A percentile compares a stretch with the other conserved stretches of the same genome.
Conservation (phyloP, 2,329 filamentous ascomycete species). For the Pseudocercospora crystallina region DNA sequence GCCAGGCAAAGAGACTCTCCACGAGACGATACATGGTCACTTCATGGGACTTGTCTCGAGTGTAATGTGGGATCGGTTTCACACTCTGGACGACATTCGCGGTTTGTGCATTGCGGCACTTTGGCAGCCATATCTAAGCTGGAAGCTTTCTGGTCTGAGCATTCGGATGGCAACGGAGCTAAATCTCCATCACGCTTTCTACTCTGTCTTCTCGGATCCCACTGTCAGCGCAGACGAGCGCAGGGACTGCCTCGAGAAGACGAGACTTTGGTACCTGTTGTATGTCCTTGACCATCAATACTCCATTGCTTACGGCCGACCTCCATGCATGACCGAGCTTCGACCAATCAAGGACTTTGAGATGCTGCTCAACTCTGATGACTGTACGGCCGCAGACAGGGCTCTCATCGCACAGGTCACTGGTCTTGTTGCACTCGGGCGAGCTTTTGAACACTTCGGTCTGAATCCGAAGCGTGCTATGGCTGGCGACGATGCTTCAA, state of each 20-base stretch:
- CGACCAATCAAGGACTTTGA: slow-evolving; percentile 40
- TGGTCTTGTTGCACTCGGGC: slow-evolving; percentile 2
- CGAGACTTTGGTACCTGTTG: slow-evolving; percentile 42
- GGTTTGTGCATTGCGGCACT: slow-evolving; percentile 42
- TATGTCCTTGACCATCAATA: slow-evolving; percentile 41
- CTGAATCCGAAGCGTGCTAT: slow-evolving; percentile 11
- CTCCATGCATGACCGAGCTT: slow-evolving; percentile 41
- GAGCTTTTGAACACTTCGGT: slow-evolving; percentile 16
- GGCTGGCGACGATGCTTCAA: slow-evolving; percentile 12
- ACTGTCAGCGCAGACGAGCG: slow-evolving; percentile 32
- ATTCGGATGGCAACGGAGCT: slow-evolving; percentile 43
- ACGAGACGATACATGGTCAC: slow-evolving; percentile 9
- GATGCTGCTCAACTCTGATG: slow-evolving; percentile 8
- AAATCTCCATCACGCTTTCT: slow-evolving; percentile 38
- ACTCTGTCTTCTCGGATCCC: slow-evolving; percentile 34
- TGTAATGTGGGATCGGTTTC: slow-evolving; percentile 36
- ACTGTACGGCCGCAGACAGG: slow-evolving; percentile 8
- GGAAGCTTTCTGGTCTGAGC: slow-evolving; percentile 41
- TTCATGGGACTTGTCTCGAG: slow-evolving; percentile 31
- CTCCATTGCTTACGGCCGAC: slow-evolving; percentile 42
- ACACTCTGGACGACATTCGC: slow-evolving; percentile 39
- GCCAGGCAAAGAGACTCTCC: slow-evolving; percentile 7
- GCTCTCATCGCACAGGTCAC: slow-evolving; percentile 13
- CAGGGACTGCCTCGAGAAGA: slow-evolving; percentile 30
- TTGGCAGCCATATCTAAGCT: slow-evolving; percentile 42